Base-by-base conservation (phyloP, 2,329 filamentous ascomycete genomes). In the Trichoderma cornu-damae region DNA sequence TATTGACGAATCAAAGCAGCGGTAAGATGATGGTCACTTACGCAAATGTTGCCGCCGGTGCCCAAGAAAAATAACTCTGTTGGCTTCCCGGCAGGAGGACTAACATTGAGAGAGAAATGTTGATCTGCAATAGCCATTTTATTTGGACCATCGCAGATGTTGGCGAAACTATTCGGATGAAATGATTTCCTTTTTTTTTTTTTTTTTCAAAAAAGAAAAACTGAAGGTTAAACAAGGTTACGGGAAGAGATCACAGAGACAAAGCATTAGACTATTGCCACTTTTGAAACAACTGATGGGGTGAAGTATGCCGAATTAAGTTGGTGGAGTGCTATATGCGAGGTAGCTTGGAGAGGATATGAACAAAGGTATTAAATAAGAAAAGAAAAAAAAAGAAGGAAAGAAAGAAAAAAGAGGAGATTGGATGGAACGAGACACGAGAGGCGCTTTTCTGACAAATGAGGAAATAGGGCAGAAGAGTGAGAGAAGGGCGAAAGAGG, bases 81-180 rank as follows among this genome's bases (percentile, higher is more conserved):
- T 57, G 54, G 38, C 54, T 57, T 16, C 44, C 47, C 9, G 54
- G 46, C 7, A 57, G 38, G 22, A 57, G 54, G 37, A 57, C 37
- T 24, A 57, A 28, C 12, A 28, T 47, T 6, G 54, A 57, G 12
- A 57, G 54, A 28, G 54, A 57, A 28, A 50, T 46, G n/a, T 57
- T 57, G 38, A 57, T 44, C 35, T 49, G 37, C 46, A 49, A 34
- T 28, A 57, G 28, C 54, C 54, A 57, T 51, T 50, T 12, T 26
- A 43, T 43, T 14, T 43, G 32, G 26, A 52, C 49, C 49, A 52
- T 52, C 18, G 37, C 49, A 52, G 49, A 52, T 32, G 3, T 7
- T 43, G 49, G 37, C 22, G 26, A 32, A 43, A 37, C 12, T 34
- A 6, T 42, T 26, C 5, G 12, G 37, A 22, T 42, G n/a, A 20